phyloP scores from a whole-genome alignment of 139 green algal species.

The Zygnema cylindricum region DNA sequence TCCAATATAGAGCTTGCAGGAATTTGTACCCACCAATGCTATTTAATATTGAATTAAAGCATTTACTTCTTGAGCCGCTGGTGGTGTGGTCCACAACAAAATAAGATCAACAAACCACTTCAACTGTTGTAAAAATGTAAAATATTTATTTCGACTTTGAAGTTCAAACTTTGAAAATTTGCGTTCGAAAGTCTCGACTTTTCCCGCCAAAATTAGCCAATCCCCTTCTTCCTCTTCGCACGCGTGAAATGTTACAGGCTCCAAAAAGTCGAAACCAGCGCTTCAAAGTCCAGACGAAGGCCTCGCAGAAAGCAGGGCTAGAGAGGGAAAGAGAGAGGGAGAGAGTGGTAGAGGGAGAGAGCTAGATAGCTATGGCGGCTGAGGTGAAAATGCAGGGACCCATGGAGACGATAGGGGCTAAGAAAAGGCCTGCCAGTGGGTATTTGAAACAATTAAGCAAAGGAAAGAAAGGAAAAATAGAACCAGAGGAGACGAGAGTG shows the following conservation, averaged over 20 bases:
- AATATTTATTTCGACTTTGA: not conserved
- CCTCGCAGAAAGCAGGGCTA: not conserved
- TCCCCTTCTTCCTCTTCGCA: not conserved
- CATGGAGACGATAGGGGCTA: not conserved
- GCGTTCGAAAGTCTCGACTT: not conserved
- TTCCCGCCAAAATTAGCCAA: not conserved
- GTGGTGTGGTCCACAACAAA: no score
- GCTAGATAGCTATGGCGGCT: not conserved
- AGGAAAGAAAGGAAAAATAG: slow-evolving; percentile 11
- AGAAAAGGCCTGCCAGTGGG: not conserved
- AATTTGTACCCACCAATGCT: no score
- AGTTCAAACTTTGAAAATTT: not conserved
- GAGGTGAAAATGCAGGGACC: slow-evolving; percentile 31
- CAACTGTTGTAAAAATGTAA: no score
- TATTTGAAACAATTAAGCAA: slow-evolving; percentile 28
- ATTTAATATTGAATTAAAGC: no score
- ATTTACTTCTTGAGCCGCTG: no score
- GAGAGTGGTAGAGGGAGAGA: slow-evolving; percentile 34
- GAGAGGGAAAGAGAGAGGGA: slow-evolving; percentile 43
- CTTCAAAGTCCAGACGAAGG: not conserved
- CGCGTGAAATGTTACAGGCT: not conserved
- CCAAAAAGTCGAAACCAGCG: not conserved
- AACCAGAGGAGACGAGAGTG: not conserved
- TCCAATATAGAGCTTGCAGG: no score
- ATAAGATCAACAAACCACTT: no score